Evolutionary conservation across 1,284 basidiomycete species (phyloP), one percentile per base, ranked within the genome.

Genomic region (Inonotus hispidus): DNA sequence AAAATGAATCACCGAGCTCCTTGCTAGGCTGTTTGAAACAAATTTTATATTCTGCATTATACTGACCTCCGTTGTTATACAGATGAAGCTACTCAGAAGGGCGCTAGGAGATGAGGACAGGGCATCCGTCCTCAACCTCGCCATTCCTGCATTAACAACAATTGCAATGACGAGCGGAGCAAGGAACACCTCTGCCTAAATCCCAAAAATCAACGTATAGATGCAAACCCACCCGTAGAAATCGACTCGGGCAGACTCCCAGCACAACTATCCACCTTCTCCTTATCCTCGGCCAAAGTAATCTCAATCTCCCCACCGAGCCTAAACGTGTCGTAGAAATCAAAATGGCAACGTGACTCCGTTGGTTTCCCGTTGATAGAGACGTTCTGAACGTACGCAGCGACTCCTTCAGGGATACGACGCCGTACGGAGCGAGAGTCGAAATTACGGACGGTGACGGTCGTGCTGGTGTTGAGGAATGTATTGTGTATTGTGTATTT

Each of bases 281-380:
- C 64, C 70, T 82, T 83, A 68, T 87, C 77, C 13, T 79, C 74
- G 0, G 84, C 85, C 45, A 87, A 73, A 54, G 79, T 79, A 64
- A 88, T 87, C 56, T 81, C 79, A 21, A 87, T 75, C 23, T 86
- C 79, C 3, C 83, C 85, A 10, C 85, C 84, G 6, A 81, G 68
- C 59, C 80, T 75, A 74, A 87, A 87, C 25, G 79, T 79, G 66
- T 88, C 85, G 71, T 84, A 87, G 68, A 87, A 87, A 70, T 87
- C 84, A 62, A 87, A 76, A 69, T 86, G 82, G 68, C 85, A 88
- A 29, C 81, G 75, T 25, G 80, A 80, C 19, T 71, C 70, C 13
- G 76, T 68, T 29, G 65, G 63, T 50, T 62, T 63, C 53, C 72
- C 72, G 66, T 77, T 74, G 56, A 77, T 59, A 0, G 70, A 70